Percentiles rank a stretch among this genome's conserved stretches.
phyloP scores from a whole-genome alignment of 2,329 filamentous ascomycete species.

The Aspergillus fischeri region DNA sequence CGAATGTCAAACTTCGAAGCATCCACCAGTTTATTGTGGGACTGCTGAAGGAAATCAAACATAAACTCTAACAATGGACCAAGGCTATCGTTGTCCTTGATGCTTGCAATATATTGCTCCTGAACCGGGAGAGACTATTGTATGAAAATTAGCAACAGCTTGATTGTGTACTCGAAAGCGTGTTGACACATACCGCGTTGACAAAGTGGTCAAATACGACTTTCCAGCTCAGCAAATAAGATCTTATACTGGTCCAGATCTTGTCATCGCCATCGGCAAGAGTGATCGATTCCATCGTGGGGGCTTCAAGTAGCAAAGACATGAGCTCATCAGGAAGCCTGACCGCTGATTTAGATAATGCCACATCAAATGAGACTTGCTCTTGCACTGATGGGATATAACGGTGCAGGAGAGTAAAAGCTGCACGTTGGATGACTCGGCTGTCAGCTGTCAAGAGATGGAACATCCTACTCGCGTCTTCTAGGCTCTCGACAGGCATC shows the following conservation, averaged over 20 bases:
- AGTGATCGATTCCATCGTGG: conserved; percentile 63
- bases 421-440: conserved; percentile 69
- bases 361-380: conserved; percentile 73
- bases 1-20: conserved; percentile 67
- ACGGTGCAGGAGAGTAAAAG: conserved; percentile 74
- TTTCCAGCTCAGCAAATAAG: conserved; percentile 85
- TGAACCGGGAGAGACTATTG: conserved; percentile 70
- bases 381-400: conserved; percentile 77
- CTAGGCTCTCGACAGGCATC: conserved; percentile 58
- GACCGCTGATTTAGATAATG: conserved; percentile 52
- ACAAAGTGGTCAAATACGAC: conserved; percentile 82
- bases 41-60: conserved; percentile 80
- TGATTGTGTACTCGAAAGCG: background rate
- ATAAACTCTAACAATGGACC: conserved; percentile 69
- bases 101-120: conserved; percentile 70
- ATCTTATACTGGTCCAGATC: conserved; percentile 67
- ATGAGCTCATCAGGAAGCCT: conserved; percentile 78
- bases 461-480: conserved; percentile 67
- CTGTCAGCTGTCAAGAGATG: conserved; percentile 72
- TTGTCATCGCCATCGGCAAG: conserved; percentile 60
- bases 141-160: conserved; percentile 21
- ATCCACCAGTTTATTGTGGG: conserved; percentile 66
- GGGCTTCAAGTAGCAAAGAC: conserved; percentile 75
- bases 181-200: conserved; percentile 50
- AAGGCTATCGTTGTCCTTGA: conserved; percentile 70